A percentile compares a stretch with the other conserved stretches of the same genome.
These are phyloP conservation scores for Coemansia sp. DNA, from an alignment of 192 early-diverging fungal genomes.

Conservation along the genomic window DNA sequence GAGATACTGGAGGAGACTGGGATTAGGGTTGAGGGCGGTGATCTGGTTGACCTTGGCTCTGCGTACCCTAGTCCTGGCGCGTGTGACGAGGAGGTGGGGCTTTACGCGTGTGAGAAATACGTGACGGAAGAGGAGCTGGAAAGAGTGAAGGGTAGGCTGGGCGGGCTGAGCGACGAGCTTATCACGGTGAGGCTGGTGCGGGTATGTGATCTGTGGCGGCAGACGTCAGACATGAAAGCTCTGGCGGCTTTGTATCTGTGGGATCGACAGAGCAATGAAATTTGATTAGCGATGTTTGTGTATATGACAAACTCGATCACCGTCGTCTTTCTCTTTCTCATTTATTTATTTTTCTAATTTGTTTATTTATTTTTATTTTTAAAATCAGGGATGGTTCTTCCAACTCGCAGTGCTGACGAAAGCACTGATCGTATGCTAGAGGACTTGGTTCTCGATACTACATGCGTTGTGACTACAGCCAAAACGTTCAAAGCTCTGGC, in stretches of 20 bases:
- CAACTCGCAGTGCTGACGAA: too few relatives aligned
- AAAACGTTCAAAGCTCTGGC: conserved; percentile 43
- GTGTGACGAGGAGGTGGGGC: conserved; percentile 76
- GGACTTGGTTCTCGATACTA: not conserved
- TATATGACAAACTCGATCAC: conserved; percentile 28
- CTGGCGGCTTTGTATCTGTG: conserved; percentile 68
- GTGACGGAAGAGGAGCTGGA: conserved; percentile 60
- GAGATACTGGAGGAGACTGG: conserved; percentile 88
- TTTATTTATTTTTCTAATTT: too few relatives aligned
- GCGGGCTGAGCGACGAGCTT: conserved; percentile 78
- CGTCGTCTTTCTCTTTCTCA: not conserved
- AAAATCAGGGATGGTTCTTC: too few relatives aligned
- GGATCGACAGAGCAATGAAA: conserved; percentile 14
- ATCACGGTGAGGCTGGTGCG: conserved; percentile 73
- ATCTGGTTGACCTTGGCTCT: conserved; percentile 68
- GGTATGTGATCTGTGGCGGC: conserved; percentile 67
- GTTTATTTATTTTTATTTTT: too few relatives aligned
- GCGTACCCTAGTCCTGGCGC: conserved; percentile 80
- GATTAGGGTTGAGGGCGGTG: conserved; percentile 61
- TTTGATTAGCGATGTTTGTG: not conserved
- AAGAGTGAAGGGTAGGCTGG: conserved; percentile 63
- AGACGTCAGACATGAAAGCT: conserved; percentile 74
- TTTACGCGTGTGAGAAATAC: conserved; percentile 71
- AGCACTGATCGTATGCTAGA: not conserved
- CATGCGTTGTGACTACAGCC: conserved; percentile 22